Evolutionary conservation across 306 rosid species (phyloP).

Genomic region (Gynostemma pentaphyllum): DNA sequence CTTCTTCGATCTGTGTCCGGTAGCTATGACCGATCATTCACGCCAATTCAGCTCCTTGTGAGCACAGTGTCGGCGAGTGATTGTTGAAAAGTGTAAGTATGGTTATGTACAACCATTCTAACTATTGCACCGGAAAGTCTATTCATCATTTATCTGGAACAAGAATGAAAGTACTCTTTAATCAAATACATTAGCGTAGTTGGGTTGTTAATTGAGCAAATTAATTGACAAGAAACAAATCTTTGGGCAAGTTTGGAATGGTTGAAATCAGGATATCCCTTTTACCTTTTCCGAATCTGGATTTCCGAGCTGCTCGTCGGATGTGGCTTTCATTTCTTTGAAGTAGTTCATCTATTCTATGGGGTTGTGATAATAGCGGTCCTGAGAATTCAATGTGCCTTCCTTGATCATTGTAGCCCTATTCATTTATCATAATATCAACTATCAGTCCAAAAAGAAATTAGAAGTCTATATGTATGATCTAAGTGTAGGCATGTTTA

Average conservation of each 20-base stretch:
- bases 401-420: conserved; percentile 29
- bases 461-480: not conserved
- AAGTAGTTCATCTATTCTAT: conserved; percentile 33
- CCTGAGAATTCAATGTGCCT: conserved; percentile 37
- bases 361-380: conserved; percentile 23
- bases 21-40: not conserved
- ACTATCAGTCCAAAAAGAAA: not conserved
- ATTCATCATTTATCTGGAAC: conserved; percentile 27
- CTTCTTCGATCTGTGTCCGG: not conserved
- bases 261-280: not conserved
- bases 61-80: not conserved
- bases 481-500: conserved; percentile 7
- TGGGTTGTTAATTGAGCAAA: not conserved
- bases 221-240: not conserved
- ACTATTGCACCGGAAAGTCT: conserved; percentile 7
- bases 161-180: not conserved
- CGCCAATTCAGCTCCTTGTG: conserved; percentile 5
- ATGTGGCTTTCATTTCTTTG: conserved; percentile 38
- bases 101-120: conserved; percentile 8
- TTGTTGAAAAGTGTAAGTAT: not conserved
- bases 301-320: conserved; percentile 40
- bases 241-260: not conserved
- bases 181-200: not conserved
- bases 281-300: conserved; percentile 84
- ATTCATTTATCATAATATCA: conserved; percentile 3